Evolutionary conservation across 2,329 filamentous ascomycete species (phyloP).

Genomic region (Cladophialophora carrionii): DNA sequence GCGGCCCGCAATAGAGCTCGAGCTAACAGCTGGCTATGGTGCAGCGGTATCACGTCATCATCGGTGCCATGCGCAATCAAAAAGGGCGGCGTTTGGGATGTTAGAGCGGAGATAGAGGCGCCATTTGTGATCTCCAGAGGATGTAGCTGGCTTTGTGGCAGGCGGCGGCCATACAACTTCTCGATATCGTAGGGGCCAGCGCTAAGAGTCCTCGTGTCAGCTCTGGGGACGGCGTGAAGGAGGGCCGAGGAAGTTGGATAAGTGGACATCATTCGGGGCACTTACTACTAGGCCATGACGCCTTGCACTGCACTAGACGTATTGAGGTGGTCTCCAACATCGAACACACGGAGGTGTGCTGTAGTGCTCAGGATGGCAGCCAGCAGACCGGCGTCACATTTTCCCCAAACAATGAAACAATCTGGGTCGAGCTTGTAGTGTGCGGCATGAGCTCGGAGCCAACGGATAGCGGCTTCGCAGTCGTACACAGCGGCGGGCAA

Average conservation of each 20-base stretch:
- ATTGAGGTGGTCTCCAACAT: conserved; percentile 1
- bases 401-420: conserved; percentile 24
- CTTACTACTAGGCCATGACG: conserved; percentile 1
- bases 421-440: conserved; percentile 17
- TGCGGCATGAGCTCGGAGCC: conserved; percentile 17
- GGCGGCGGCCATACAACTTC: not conserved
- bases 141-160: not conserved
- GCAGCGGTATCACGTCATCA: not conserved
- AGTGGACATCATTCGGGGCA: not conserved
- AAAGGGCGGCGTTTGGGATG: not conserved
- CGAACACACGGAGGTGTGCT: conserved; percentile 9
- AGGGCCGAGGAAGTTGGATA: not conserved
- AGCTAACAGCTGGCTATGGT: not conserved
- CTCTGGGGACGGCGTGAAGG: not conserved
- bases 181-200: not conserved
- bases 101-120: not conserved
- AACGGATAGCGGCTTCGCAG: conserved; percentile 26
- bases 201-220: not conserved
- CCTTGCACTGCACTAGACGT: not conserved
- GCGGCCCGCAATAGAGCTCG: not conserved
- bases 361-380: conserved; percentile 24
- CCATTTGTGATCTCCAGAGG: not conserved
- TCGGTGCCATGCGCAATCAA: not conserved
- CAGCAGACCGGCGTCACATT: conserved; percentile 25
- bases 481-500: conserved; percentile 26